These are phyloP conservation scores for Alnus glutinosa DNA, from an alignment of 306 rosid species.

Conservation along the genomic window DNA sequence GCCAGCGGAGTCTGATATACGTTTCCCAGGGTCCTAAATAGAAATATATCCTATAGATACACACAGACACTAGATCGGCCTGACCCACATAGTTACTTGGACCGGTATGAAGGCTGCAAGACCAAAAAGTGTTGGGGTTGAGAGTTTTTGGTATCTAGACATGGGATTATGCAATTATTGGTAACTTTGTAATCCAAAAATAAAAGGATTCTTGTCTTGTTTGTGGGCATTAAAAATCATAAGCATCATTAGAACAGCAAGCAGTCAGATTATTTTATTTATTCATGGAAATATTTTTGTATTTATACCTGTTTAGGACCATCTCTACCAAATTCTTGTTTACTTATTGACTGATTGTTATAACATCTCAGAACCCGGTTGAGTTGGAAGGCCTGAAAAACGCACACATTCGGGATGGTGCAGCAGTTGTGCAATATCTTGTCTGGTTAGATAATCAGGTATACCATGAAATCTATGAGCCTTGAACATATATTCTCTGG, in stretches of 20 bases:
- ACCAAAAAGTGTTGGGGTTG: not conserved
- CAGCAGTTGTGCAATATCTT: constrained; percentile 93
- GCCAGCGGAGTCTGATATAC: not conserved
- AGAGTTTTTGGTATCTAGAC: not conserved
- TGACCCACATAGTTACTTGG: not conserved
- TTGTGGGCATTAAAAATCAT: not conserved
- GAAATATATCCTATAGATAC: not conserved
- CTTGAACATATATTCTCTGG: constrained; percentile 23
- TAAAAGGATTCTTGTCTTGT: not conserved
- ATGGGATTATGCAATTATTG: not conserved
- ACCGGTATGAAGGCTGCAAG: not conserved
- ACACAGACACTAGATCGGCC: not conserved
- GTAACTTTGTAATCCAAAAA: not conserved
- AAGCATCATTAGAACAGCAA: not conserved
- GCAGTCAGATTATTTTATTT: not conserved
- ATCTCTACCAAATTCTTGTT: not conserved
- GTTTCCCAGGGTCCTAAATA: not conserved
- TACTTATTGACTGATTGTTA: constrained; percentile 13
- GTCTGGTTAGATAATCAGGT: constrained; percentile 94
- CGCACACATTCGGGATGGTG: constrained; percentile 94
- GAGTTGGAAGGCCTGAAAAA: constrained; percentile 87
- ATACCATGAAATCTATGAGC: constrained; percentile 24
- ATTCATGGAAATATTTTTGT: not conserved
- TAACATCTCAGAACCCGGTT: constrained; percentile 62
- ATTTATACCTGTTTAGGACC: not conserved